These are phyloP conservation scores for Lunasporangiospora selenospora DNA, from an alignment of 192 early-diverging fungal species.

Conservation along the genomic window DNA sequence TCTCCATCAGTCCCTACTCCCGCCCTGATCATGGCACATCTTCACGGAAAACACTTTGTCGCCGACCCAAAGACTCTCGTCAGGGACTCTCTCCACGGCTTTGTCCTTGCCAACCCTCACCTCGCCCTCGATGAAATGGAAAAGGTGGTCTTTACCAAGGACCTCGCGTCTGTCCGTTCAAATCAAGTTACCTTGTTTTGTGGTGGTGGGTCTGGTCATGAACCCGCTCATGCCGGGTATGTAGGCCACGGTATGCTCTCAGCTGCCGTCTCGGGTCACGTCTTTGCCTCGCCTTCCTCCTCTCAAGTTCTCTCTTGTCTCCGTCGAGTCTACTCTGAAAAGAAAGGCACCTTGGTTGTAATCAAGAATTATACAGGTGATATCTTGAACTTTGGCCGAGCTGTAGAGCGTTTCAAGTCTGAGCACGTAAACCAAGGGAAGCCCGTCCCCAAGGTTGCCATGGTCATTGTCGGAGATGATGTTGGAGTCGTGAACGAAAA, in stretches of 20 bases:
- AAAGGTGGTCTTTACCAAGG: conserved; percentile 70
- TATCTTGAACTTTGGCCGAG: conserved; percentile 80
- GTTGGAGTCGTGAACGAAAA: conserved; percentile 75
- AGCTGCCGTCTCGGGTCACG: conserved; percentile 82
- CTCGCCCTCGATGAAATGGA: conserved; percentile 61
- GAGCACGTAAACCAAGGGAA: conserved; percentile 57
- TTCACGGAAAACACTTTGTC: conserved; percentile 61
- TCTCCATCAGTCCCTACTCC: no score
- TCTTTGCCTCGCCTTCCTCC: conserved; percentile 88
- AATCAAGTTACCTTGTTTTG: conserved; percentile 79
- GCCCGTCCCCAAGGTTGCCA: conserved; percentile 57
- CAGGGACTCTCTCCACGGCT: conserved; percentile 63
- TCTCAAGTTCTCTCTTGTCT: conserved; percentile 80
- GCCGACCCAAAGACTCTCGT: conserved; percentile 66
- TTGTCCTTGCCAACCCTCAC: conserved; percentile 65
- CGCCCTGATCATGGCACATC: conserved; percentile 10
- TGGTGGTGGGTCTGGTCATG: conserved; percentile 88
- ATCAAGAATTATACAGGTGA: conserved; percentile 93
- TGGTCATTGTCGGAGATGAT: conserved; percentile 87
- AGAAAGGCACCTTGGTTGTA: conserved; percentile 73
- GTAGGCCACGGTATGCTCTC: conserved; percentile 78
- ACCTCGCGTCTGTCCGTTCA: conserved; percentile 55
- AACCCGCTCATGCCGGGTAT: conserved; percentile 83
- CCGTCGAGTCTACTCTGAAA: conserved; percentile 61
- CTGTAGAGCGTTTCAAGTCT: conserved; percentile 80